Base-by-base conservation (phyloP, 2,329 filamentous ascomycete genomes). In the Colletotrichum sp. region DNA sequence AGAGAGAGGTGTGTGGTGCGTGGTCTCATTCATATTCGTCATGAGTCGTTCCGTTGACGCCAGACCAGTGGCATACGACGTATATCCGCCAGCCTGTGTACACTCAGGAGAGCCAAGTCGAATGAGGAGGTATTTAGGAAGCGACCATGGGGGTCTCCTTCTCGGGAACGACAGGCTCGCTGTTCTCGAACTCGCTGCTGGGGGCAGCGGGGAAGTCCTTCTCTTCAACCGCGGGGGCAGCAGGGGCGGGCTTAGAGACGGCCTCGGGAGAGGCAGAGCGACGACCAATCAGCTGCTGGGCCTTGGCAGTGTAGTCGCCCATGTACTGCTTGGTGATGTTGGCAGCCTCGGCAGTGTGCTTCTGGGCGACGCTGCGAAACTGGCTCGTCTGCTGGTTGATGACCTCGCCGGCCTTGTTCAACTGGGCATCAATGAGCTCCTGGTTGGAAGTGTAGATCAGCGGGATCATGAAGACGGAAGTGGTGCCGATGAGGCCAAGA, bases 271-370 rank as follows among this genome's bases (percentile, higher is more conserved):
- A 86, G 71, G 85, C 81, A 21, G 85, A 84, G 77, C 85, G 86
- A 79, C 89, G 88, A 74, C 89, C 88, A 79, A 94, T 88, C 82
- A 93, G 86, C 79, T 90, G 87, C 85, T 93, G 92, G 72, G 93
- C 92, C 89, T 94, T 94, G 82, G 89, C 87, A 32, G 92, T 92
- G 84, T 94, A 93, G 81, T 94, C 92, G 55, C 91, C 92, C 80
- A 93, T 88, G 81, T 93, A 93, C 83, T 93, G 90, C 88, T 93
- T 94, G 81, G 92, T 91, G 55, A 92, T 85, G 80, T 90, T 87
- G 66, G 92, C 90, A 78, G 92, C 91, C 79, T 92, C 90, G 67
- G 89, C 87, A 64, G 92, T 92, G 82, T 93, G 92, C 86, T 93
- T 91, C 83, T 88, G 89, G 55, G 92, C 92, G 73, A 92, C 87